phyloP scores from a whole-genome alignment of 805 yeast species.

The Lipomyces starkeyi region DNA sequence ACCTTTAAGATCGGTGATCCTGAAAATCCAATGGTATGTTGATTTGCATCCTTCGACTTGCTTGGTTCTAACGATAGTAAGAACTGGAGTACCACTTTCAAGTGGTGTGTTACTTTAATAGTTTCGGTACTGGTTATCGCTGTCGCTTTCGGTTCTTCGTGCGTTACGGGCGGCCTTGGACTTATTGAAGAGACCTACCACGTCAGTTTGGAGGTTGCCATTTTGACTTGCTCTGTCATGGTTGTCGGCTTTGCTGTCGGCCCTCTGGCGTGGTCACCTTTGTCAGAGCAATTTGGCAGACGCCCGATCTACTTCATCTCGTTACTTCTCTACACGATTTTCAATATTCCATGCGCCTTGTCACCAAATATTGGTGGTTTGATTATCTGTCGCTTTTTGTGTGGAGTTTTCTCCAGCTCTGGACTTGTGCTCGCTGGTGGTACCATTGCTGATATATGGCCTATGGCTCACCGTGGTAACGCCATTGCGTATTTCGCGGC shows the following conservation, averaged over 20 bases:
- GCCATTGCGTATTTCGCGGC: slow-evolving; percentile 92
- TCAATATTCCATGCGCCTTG: slow-evolving; percentile 86
- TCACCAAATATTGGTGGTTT: slow-evolving; percentile 83
- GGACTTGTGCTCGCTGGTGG: slow-evolving; percentile 90
- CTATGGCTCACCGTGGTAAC: slow-evolving; percentile 78
- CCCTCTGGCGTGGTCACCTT: slow-evolving; percentile 88
- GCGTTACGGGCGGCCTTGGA: slow-evolving; percentile 84
- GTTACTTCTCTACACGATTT: slow-evolving; percentile 71
- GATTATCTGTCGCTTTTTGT: slow-evolving; percentile 79
- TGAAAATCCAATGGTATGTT: slow-evolving; percentile 67
- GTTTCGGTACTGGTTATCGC: slow-evolving; percentile 77
- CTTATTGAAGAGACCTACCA: slow-evolving; percentile 67
- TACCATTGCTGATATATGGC: slow-evolving; percentile 86
- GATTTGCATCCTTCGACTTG: no score
- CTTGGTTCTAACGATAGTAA: neutral
- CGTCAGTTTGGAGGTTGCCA: slow-evolving; percentile 80
- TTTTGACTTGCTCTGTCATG: slow-evolving; percentile 81
- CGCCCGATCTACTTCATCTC: slow-evolving; percentile 81
- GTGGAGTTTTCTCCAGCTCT: slow-evolving; percentile 85
- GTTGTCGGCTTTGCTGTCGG: slow-evolving; percentile 88
- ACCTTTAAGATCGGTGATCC: slow-evolving; percentile 82
- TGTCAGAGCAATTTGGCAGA: slow-evolving; percentile 85
- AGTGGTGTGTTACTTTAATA: slow-evolving; percentile 61
- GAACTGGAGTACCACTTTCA: slow-evolving; percentile 34
- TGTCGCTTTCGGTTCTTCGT: slow-evolving; percentile 93